Base-by-base conservation (phyloP, 805 yeast species). In the Ogataea minuta region DNA sequence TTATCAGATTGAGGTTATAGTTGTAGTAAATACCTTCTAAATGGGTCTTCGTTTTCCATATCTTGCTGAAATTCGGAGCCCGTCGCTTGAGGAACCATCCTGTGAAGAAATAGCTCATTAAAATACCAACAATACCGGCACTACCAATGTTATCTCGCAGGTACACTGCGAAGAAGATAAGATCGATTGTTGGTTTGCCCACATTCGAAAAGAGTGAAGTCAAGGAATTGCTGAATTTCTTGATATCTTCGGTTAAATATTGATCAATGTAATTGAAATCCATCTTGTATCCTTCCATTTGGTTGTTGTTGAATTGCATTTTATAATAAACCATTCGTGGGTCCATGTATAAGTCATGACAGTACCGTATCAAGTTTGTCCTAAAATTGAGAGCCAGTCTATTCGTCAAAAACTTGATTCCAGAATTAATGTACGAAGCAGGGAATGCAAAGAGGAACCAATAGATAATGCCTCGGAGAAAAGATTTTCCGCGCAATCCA, bases 401-500 rank as follows among this genome's bases (percentile, higher is more conserved):
- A 54, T 81, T 77, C 39, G 89, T 85, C 50, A 90, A 65, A 54
- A 76, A 86, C 57, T 84, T 85, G 57, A 90, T 90, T 42, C 91
- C 89, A 33, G 95, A 84, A 62, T 90, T 90, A 23, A 96, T 84
- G 60, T 87, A 90, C 3, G 93, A 81, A 0, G 96, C 95, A 2
- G 98, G 98, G 46, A 90, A 78, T 1, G 96, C 96, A 56, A 90
- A 80, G 44, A 85, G 63, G 43, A 90, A 77, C 97, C 97, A 90
- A 60, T 84, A 84, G 8, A 78, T 73, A 60, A 90, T 68, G 59
- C 90, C 96, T 43, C 85, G 69, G 28, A 79, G 60, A 52, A 90
- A 90, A 37, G 81, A 81, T 49, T 68, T 74, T 13, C 89, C 87
- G 48, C 82, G 79, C 12, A 89, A 88, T 12, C 88, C 81, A 50